Percentiles rank a stretch among this genome's conserved stretches.
These are phyloP conservation scores for Leccinum imitatum DNA, from an alignment of 768 basidiomycete species.

Conservation along the genomic window DNA sequence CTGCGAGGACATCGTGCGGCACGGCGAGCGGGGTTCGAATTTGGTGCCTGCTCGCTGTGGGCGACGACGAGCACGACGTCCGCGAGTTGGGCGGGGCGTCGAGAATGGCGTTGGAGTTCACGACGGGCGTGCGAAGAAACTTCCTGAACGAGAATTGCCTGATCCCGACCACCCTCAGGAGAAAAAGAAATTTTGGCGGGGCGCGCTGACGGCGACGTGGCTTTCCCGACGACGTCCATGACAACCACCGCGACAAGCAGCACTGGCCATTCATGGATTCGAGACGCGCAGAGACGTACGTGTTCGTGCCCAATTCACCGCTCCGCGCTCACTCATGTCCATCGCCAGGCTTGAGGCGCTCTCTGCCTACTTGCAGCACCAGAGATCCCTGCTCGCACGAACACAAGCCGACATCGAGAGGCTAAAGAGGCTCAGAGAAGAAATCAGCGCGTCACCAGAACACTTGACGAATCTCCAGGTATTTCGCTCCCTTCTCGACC, in stretches of 20 bases:
- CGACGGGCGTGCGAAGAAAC: conserved; percentile 19
- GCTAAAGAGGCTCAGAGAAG: conserved; percentile 45
- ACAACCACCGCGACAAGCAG: conserved; percentile 30
- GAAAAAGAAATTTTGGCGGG: conserved; percentile 23
- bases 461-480: conserved; percentile 38
- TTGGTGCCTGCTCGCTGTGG: conserved; percentile 28
- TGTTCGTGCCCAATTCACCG: background rate
- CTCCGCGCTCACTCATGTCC: conserved; percentile 1
- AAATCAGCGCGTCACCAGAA: conserved; percentile 38
- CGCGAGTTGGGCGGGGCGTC: conserved; percentile 6
- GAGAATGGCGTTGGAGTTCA: conserved; percentile 18
- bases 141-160: conserved; percentile 16
- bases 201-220: conserved; percentile 15
- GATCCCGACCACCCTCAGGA: conserved; percentile 14
- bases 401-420: conserved; percentile 63
- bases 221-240: conserved; percentile 26
- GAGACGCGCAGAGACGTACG: conserved; percentile 38
- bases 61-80: conserved; percentile 27
- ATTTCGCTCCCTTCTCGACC: conserved; percentile 7
- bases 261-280: conserved; percentile 27
- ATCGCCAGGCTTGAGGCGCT: conserved; percentile 51
- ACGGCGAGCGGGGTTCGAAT: conserved; percentile 18
- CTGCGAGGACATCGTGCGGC: conserved; percentile 24
- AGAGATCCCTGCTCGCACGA: conserved; percentile 55
- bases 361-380: conserved; percentile 60